phyloP scores from a whole-genome alignment of 768 basidiomycete genomes.

The Mycena amicta region DNA sequence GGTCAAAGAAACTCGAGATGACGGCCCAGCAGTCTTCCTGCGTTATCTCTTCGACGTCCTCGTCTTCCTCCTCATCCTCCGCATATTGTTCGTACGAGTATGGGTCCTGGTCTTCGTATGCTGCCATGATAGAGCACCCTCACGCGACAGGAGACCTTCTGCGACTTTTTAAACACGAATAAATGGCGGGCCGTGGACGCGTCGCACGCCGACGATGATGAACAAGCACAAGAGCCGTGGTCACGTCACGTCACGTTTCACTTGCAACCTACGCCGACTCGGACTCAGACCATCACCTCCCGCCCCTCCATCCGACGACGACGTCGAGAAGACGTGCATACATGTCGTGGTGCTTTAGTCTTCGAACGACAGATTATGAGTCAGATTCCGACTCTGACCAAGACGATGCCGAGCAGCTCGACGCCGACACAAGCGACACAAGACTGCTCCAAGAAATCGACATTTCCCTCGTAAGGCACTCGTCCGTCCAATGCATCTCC shows the following conservation, averaged over 20 bases:
- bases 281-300: not conserved
- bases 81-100: constrained; percentile 64
- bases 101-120: constrained; percentile 51
- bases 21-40: constrained; percentile 96
- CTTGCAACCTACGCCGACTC: not conserved
- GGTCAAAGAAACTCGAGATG: constrained; percentile 94
- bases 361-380: constrained; percentile 28
- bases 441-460: constrained; percentile 54
- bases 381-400: constrained; percentile 31
- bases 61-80: constrained; percentile 59
- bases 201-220: constrained; percentile 10
- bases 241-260: not conserved
- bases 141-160: constrained; percentile 20
- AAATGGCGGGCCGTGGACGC: constrained; percentile 10
- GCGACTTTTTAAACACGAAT: constrained; percentile 7
- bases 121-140: constrained; percentile 24
- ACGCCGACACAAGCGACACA: constrained; percentile 25
- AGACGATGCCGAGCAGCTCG: constrained; percentile 13
- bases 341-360: constrained; percentile 41
- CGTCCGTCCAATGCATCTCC: not conserved
- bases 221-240: constrained; percentile 8
- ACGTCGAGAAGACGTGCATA: no score
- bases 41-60: constrained; percentile 74
- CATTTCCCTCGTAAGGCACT: constrained; percentile 38
- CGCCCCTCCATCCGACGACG: not conserved